Evolutionary conservation across 164 flowering plant genomes (phyloP).

Genomic region (Chimonanthus praecox): DNA sequence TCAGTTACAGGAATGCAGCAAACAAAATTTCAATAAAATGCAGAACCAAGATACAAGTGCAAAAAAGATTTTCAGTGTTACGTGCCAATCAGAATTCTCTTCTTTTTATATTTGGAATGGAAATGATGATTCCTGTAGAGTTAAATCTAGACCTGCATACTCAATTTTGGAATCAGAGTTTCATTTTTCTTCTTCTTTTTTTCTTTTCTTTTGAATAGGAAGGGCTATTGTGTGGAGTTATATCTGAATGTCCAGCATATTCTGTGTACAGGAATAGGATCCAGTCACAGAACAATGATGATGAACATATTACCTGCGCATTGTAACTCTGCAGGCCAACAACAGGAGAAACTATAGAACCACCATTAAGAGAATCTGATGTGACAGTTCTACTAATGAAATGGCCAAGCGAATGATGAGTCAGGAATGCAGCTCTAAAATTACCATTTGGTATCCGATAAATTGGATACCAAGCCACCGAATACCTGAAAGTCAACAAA

Average conservation of each 20-base stretch:
- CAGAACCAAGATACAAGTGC: no score
- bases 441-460: slow-evolving; percentile 69
- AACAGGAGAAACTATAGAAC: slow-evolving; percentile 45
- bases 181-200: background rate
- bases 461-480: slow-evolving; percentile 94
- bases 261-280: background rate
- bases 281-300: background rate
- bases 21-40: no score
- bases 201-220: background rate
- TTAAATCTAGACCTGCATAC: no score
- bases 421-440: slow-evolving; percentile 68
- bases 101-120: no score
- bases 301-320: slow-evolving; percentile 48
- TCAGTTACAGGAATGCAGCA: no score
- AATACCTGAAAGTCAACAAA: slow-evolving; percentile 48
- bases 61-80: no score
- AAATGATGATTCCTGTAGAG: no score
- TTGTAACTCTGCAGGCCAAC: slow-evolving; percentile 75
- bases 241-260: background rate
- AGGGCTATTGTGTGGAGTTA: no score
- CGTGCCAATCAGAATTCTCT: no score
- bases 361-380: slow-evolving; percentile 12
- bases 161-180: background rate
- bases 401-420: slow-evolving; percentile 77
- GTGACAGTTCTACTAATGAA: slow-evolving; percentile 28